These are phyloP conservation scores for Phenoliferia sp. DNA, from an alignment of 1,284 basidiomycete genomes.

Conservation along the genomic window DNA sequence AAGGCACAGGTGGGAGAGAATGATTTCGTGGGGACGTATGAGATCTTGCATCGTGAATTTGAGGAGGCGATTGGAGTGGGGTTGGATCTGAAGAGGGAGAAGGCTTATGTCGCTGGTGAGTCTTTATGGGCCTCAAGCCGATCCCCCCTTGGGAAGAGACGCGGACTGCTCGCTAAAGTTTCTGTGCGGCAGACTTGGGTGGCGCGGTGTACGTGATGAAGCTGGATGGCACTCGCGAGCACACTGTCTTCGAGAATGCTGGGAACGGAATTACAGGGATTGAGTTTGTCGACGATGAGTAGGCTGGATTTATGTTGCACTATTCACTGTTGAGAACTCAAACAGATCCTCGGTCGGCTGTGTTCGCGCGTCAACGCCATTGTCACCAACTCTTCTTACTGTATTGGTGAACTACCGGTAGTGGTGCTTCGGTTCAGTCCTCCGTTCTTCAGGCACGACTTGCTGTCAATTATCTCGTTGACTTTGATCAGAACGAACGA, in stretches of 20 bases:
- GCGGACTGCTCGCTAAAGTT: neutral
- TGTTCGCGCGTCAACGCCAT: too few relatives aligned
- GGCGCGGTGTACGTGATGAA: neutral
- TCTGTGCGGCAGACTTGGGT: neutral
- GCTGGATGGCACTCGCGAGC: neutral
- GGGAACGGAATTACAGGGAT: neutral
- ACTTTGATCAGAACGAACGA: too few relatives aligned
- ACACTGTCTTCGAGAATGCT: neutral
- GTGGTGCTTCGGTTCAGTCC: too few relatives aligned
- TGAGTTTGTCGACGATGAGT: neutral
- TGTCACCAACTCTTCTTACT: too few relatives aligned
- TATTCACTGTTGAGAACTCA: too few relatives aligned
- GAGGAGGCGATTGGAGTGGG: neutral
- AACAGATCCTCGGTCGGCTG: too few relatives aligned
- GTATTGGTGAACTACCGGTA: too few relatives aligned
- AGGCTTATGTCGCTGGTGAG: neutral
- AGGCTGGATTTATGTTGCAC: too few relatives aligned
- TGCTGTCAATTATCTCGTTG: too few relatives aligned
- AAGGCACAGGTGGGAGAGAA: neutral
- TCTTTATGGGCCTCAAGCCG: too few relatives aligned
- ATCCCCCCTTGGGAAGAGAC: neutral
- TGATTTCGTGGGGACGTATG: neutral
- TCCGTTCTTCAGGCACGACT: too few relatives aligned
- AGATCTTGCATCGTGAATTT: neutral
- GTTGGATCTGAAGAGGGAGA: neutral